These are phyloP conservation scores for Carnegiea gigantea DNA, from an alignment of 179 eudicot species.

Conservation along the genomic window DNA sequence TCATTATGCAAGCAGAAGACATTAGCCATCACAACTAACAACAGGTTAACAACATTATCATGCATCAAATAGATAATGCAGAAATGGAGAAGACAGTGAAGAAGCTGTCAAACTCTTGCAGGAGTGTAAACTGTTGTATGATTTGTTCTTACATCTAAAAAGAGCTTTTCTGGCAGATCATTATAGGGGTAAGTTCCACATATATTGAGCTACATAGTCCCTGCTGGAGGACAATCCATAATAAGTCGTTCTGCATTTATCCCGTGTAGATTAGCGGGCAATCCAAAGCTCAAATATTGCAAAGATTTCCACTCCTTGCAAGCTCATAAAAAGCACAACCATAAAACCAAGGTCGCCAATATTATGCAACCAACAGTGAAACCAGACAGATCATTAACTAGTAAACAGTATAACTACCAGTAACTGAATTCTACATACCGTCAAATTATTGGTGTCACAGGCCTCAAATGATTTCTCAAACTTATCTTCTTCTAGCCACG, in stretches of 20 bases:
- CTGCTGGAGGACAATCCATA: background rate
- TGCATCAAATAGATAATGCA: background rate
- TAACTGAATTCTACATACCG: constrained; percentile 27
- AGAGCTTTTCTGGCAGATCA: background rate
- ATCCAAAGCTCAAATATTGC: background rate
- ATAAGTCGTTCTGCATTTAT: background rate
- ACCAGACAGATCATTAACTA: background rate
- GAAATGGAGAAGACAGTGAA: background rate
- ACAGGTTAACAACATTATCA: background rate
- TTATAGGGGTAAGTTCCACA: background rate
- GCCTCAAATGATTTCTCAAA: constrained; percentile 46
- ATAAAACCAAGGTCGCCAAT: background rate
- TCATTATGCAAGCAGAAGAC: background rate
- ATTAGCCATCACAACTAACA: background rate
- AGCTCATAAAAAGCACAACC: background rate
- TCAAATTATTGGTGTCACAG: constrained; percentile 43
- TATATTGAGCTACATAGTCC: background rate
- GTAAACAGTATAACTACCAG: background rate
- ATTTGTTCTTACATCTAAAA: background rate
- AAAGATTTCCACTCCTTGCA: background rate
- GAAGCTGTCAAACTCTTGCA: background rate
- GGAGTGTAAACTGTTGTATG: background rate
- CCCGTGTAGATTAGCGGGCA: background rate
- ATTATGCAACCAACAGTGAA: background rate
- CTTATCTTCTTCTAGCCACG: constrained; percentile 78